Conservation (phyloP, 495 filamentous ascomycete genomes). For the Halenospora varia region DNA sequence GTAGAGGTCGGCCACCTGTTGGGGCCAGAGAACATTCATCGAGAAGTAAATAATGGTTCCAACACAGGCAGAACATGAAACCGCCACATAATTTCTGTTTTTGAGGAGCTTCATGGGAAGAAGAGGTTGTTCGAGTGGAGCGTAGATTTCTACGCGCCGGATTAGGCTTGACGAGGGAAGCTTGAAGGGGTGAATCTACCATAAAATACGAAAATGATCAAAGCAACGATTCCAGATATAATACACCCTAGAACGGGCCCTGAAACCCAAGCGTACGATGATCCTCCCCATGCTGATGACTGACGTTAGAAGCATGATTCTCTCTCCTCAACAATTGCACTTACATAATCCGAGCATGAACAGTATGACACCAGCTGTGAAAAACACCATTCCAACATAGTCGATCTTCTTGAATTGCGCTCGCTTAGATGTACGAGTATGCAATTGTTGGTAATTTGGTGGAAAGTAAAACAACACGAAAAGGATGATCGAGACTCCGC, state of each 20-base stretch:
- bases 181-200: slow-evolving; percentile 1
- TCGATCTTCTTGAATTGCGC: slow-evolving; percentile 31
- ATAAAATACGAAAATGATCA: slow-evolving; percentile 37
- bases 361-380: slow-evolving; percentile 28
- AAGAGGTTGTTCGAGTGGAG: slow-evolving; percentile 18
- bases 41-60: slow-evolving; percentile 33
- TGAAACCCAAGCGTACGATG: slow-evolving; percentile 37
- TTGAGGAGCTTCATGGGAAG: slow-evolving; percentile 34
- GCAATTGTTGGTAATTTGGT: slow-evolving; percentile 24
- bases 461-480: slow-evolving; percentile 30
- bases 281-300: slow-evolving; percentile 37
- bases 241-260: slow-evolving; percentile 36
- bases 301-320: slow-evolving; percentile 23
- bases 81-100: slow-evolving; percentile 28
- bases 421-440: neutral
- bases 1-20: slow-evolving; percentile 25
- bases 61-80: slow-evolving; percentile 19
- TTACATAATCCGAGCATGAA: slow-evolving; percentile 30
- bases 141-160: slow-evolving; percentile 18
- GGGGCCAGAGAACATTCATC: slow-evolving; percentile 29
- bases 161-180: slow-evolving; percentile 5
- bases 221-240: slow-evolving; percentile 34
- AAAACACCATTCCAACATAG: slow-evolving; percentile 33
- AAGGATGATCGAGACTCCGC: slow-evolving; percentile 25
- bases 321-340: no score